Base-by-base conservation (phyloP, 805 yeast species). In the Saturnispora dispora region DNA sequence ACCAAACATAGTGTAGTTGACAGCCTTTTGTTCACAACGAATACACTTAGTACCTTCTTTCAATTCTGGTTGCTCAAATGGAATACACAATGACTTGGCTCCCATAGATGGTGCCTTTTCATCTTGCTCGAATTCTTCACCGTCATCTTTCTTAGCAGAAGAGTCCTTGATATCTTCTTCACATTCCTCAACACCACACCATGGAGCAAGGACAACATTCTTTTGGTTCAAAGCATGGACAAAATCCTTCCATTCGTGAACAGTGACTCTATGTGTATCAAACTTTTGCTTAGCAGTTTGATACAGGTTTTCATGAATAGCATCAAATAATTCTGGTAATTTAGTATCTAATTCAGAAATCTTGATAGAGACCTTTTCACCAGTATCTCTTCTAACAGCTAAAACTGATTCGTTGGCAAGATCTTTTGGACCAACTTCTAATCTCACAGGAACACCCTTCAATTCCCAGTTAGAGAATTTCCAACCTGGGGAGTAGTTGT, bases 61-160 rank as follows among this genome's bases (percentile, higher is more conserved):
- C 69, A 91, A 78, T 62, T 73, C 79, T 53, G 96, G 96, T 75
- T 91, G 98, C 39, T 87, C 85, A 65, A 82, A 83, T 58, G 99
- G 99, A 68, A 90, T 90, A 79, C 99, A 93, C 70, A 93, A 77
- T 20, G 96, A 85, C 76, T 93, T 93, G 59, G 99, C 99, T 66
- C 99, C 99, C 99, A 93, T 93, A 48, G 95, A 82, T 66, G 99
- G 99, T 23, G 99, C 88, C 69, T 87, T 85, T 65, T 93, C 98
- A 66, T 93, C 99, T 46, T 76, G 84, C 68, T 86, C 96, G 60
- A 81, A 88, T 58, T 86, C 95, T 56, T 85, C 91, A 59, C 88
- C 85, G 60, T 81, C 83, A 65, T 84, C 85, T 65, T 83, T 80
- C 70, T 77, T 82, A 42, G 95, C 88, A 17, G 87, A 81, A 44